Conservation (phyloP, 148 eudicot species). For the Persicaria tinctoria region DNA sequence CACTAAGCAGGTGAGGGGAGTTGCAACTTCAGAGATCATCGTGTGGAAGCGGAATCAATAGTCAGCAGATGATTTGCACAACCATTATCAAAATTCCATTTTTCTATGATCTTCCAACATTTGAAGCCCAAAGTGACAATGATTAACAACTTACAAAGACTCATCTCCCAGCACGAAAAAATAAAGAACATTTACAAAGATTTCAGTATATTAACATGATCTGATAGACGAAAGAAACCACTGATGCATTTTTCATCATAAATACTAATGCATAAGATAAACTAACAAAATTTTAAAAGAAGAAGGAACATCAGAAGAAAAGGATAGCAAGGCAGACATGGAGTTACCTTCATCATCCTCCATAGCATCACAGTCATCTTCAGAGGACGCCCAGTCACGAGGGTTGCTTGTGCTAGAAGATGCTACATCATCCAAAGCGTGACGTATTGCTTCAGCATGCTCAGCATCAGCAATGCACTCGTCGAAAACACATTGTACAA, state of each 20-base stretch:
- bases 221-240: not conserved
- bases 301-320: not conserved
- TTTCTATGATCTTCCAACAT: not conserved
- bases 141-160: not conserved
- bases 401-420: conserved; percentile 46
- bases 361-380: conserved; percentile 73
- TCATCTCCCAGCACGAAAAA: not conserved
- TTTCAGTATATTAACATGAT: not conserved
- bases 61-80: not conserved
- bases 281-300: not conserved
- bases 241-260: not conserved
- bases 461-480: conserved; percentile 47
- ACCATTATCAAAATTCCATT: not conserved
- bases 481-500: conserved; percentile 46
- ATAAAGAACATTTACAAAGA: not conserved
- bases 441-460: conserved; percentile 62
- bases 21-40: not conserved
- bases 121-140: not conserved
- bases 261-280: not conserved
- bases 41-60: not conserved
- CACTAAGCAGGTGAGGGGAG: not conserved
- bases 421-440: conserved; percentile 64
- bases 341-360: conserved; percentile 67
- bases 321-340: not conserved
- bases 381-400: conserved; percentile 76